These are phyloP conservation scores for Bertia moriformis DNA, from an alignment of 2,329 filamentous ascomycete species.

Conservation along the genomic window DNA sequence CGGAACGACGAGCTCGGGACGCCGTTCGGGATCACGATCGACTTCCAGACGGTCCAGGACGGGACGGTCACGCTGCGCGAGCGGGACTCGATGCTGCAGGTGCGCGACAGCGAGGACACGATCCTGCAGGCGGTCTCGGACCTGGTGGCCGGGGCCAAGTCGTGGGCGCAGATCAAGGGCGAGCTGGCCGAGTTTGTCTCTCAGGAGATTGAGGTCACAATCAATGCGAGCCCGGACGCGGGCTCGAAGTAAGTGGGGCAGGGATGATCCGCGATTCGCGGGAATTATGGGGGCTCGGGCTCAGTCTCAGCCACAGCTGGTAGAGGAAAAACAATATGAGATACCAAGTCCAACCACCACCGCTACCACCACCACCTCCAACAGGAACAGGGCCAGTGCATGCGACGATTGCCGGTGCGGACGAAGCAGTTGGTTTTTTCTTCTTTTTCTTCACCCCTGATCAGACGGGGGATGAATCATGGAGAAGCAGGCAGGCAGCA, in stretches of 20 bases:
- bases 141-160: slow-evolving; percentile 33
- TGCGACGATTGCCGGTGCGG: no score
- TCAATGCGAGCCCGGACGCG: no score
- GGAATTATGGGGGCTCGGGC: no score
- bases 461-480: not conserved
- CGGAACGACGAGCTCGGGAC: slow-evolving; percentile 94
- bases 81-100: slow-evolving; percentile 79
- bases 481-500: not conserved
- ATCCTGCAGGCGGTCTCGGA: slow-evolving; percentile 63
- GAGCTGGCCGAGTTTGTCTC: slow-evolving; percentile 74
- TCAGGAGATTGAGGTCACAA: slow-evolving; percentile 44
- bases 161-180: slow-evolving; percentile 55
- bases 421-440: no score
- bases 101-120: slow-evolving; percentile 67
- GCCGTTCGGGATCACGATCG: slow-evolving; percentile 81
- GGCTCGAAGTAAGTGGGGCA: not conserved
- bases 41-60: slow-evolving; percentile 89
- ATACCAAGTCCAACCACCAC: no score
- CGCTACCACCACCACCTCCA: no score
- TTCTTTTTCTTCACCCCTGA: not conserved
- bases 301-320: no score
- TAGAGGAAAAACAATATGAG: no score
- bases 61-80: slow-evolving; percentile 76
- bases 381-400: no score
- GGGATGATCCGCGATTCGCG: no score